phyloP scores from a whole-genome alignment of 2,329 filamentous ascomycete genomes.

The Ophiocordyceps camponoti-leonardi region DNA sequence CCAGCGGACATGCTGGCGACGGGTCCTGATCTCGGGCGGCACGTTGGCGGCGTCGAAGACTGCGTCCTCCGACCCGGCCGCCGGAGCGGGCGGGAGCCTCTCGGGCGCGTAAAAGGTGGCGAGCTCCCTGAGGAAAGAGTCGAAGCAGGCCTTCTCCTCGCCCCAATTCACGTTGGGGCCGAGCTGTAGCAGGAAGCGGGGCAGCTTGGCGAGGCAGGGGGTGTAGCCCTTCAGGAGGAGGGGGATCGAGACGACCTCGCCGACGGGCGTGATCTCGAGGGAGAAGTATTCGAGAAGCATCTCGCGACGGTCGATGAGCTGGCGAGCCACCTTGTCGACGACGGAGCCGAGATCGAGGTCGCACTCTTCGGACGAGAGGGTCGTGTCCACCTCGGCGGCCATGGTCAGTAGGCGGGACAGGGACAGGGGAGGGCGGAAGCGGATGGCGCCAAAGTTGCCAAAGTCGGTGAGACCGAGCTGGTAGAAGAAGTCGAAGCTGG shows the following conservation, averaged over 20 bases:
- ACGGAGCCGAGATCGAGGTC: conserved; percentile 50
- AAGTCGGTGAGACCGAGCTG: conserved; percentile 91
- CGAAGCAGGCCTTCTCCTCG: conserved; percentile 72
- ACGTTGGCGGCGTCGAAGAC: conserved; percentile 19
- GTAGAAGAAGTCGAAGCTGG: conserved; percentile 84
- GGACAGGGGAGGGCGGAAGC: conserved; percentile 58
- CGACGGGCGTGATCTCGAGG: conserved; percentile 61
- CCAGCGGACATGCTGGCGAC: conserved; percentile 53
- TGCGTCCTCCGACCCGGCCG: conserved; percentile 9
- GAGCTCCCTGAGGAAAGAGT: conserved; percentile 68
- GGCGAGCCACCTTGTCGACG: conserved; percentile 34
- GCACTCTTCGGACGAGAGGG: conserved; percentile 34
- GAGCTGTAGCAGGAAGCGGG: conserved; percentile 70
- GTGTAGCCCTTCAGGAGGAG: conserved; percentile 79
- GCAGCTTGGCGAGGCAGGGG: conserved; percentile 72
- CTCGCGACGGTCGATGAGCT: conserved; percentile 59
- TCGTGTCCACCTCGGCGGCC: conserved; percentile 54
- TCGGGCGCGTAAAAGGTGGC: conserved; percentile 87
- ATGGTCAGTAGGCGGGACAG: conserved; percentile 55
- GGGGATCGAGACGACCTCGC: conserved; percentile 64
- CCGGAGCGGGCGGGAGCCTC: conserved; percentile 42
- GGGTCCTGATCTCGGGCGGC: conserved; percentile 32
- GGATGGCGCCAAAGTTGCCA: conserved; percentile 78
- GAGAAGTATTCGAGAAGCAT: conserved; percentile 93
- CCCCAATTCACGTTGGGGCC: conserved; percentile 81